A percentile compares a stretch with the other conserved stretches of the same genome.
phyloP scores from a whole-genome alignment of 352 stramenopile species.

The Pythium inflatum region DNA sequence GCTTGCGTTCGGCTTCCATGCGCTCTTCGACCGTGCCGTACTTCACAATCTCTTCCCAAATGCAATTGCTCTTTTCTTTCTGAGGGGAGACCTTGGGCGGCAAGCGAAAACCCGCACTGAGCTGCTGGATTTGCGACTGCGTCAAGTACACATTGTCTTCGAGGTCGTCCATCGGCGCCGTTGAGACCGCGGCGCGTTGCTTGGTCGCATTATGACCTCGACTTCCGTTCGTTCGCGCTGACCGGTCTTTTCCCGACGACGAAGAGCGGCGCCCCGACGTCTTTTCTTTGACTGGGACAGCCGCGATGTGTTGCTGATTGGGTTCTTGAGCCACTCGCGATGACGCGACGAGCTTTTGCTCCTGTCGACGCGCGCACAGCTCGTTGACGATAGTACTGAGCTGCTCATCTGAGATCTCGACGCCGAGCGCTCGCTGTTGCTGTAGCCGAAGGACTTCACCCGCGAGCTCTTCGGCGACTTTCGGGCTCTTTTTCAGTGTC shows the following conservation, averaged over 20 bases:
- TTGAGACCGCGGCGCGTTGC: constrained; percentile 16
- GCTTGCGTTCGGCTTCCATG: constrained; percentile 53
- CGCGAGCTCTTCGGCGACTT: constrained; percentile 65
- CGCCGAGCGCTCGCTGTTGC: constrained; percentile 43
- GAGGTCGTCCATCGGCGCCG: neutral
- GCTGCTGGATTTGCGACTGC: constrained; percentile 71
- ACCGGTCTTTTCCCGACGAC: constrained; percentile 33
- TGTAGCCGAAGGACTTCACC: constrained; percentile 58
- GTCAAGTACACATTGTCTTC: constrained; percentile 72
- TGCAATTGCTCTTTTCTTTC: constrained; percentile 77
- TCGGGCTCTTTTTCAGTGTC: constrained; percentile 64
- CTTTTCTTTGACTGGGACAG: constrained; percentile 9
- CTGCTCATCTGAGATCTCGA: constrained; percentile 46
- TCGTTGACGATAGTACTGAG: constrained; percentile 50
- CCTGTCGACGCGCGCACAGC: constrained; percentile 38
- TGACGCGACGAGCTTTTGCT: constrained; percentile 38
- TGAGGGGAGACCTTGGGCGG: constrained; percentile 67
- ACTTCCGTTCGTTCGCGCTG: constrained; percentile 19
- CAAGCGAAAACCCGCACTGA: constrained; percentile 65
- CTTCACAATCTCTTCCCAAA: constrained; percentile 87
- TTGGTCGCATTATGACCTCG: constrained; percentile 12
- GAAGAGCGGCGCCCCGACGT: constrained; percentile 31
- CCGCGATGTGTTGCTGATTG: neutral
- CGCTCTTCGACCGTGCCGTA: constrained; percentile 74
- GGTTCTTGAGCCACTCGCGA: neutral